Evolutionary conservation across 257 asterid species (phyloP).

Genomic region (Solanum chaucha): DNA sequence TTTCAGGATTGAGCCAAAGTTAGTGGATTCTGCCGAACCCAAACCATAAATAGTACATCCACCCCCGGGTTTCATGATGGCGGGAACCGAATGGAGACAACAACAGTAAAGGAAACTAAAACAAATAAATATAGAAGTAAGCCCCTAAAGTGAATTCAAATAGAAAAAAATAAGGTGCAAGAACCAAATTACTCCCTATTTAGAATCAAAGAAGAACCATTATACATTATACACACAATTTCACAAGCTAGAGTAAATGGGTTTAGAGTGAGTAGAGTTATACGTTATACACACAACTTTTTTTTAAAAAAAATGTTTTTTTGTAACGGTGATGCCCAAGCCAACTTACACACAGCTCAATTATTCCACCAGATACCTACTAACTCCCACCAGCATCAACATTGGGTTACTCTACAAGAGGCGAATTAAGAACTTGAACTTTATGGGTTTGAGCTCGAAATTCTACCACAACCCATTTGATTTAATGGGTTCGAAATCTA

Average conservation of each 20-base stretch:
- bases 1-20: neutral
- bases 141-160: neutral
- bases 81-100: neutral
- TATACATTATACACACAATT: neutral
- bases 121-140: neutral
- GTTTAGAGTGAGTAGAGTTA: neutral
- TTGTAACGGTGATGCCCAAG: neutral
- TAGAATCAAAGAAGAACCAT: neutral
- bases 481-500: neutral
- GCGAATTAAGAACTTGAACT: neutral
- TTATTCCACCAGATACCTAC: neutral
- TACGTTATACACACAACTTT: neutral
- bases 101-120: neutral
- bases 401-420: neutral
- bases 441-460: neutral
- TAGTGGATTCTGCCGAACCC: neutral
- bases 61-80: neutral
- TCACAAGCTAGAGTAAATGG: neutral
- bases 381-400: neutral
- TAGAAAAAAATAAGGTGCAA: neutral
- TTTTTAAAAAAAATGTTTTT: neutral
- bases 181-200: neutral
- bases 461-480: neutral
- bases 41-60: neutral
- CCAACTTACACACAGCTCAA: neutral